These are phyloP conservation scores for Cyberlindnera mycetangii DNA, from an alignment of 805 yeast species.

Conservation along the genomic window DNA sequence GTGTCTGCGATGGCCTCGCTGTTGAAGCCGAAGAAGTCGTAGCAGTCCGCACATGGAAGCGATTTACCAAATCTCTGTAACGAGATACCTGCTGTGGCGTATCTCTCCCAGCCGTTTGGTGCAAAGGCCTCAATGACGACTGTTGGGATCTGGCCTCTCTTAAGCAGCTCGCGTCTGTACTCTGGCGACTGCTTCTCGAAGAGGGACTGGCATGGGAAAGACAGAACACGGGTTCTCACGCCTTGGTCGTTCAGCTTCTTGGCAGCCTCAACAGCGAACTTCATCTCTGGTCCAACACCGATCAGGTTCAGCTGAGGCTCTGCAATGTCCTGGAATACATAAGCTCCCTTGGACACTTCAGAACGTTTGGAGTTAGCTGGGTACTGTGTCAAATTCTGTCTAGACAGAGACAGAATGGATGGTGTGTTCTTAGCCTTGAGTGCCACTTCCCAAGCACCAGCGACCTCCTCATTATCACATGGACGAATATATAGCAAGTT, in stretches of 20 bases:
- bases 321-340: constrained; percentile 61
- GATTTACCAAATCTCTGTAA: constrained; percentile 94
- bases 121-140: constrained; percentile 91
- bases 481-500: constrained; percentile 86
- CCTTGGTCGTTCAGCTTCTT: constrained; percentile 64
- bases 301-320: constrained; percentile 71
- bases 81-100: constrained; percentile 95
- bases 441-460: constrained; percentile 75
- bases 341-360: constrained; percentile 93
- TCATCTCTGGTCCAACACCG: constrained; percentile 91
- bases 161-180: constrained; percentile 81
- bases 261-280: constrained; percentile 76
- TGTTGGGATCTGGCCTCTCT: constrained; percentile 84
- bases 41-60: constrained; percentile 79
- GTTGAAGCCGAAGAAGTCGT: constrained; percentile 82
- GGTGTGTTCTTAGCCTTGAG: constrained; percentile 62
- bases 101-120: constrained; percentile 88
- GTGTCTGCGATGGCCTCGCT: constrained; percentile 87
- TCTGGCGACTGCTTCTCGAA: constrained; percentile 79
- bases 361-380: constrained; percentile 81
- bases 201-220: constrained; percentile 87
- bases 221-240: constrained; percentile 75
- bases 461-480: constrained; percentile 84
- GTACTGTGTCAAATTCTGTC: constrained; percentile 89
- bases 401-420: constrained; percentile 68